These are phyloP conservation scores for Saccharomycopsis guyanensis DNA, from an alignment of 805 yeast genomes.

Conservation along the genomic window DNA sequence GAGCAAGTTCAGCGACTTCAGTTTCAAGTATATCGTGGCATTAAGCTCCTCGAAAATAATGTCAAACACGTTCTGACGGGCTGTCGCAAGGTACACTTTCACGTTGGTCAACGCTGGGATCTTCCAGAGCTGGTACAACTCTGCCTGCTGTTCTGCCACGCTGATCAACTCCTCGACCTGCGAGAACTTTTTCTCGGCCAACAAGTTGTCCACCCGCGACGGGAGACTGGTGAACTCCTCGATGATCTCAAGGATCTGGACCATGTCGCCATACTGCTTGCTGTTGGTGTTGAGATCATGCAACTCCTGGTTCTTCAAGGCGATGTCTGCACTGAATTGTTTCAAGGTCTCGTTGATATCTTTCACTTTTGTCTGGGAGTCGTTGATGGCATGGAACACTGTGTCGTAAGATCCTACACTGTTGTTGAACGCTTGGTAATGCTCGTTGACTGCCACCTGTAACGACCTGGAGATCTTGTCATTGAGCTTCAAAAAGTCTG, in stretches of 20 bases:
- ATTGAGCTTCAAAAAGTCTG: constrained; percentile 59
- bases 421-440: constrained; percentile 77
- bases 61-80: constrained; percentile 56
- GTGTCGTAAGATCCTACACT: constrained; percentile 78
- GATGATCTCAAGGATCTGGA: constrained; percentile 62
- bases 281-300: constrained; percentile 60
- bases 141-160: constrained; percentile 38
- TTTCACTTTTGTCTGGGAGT: constrained; percentile 53
- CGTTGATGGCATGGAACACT: constrained; percentile 53
- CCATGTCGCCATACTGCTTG: constrained; percentile 54
- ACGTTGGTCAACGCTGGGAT: constrained; percentile 46
- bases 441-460: constrained; percentile 66
- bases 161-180: constrained; percentile 53
- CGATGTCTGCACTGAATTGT: constrained; percentile 42
- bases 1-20: constrained; percentile 16
- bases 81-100: constrained; percentile 45
- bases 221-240: constrained; percentile 54
- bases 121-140: constrained; percentile 47
- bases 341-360: constrained; percentile 42
- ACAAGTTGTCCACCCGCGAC: constrained; percentile 52
- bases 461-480: constrained; percentile 49
- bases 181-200: constrained; percentile 64
- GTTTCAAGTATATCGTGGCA: constrained; percentile 51
- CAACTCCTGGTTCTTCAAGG: constrained; percentile 47
- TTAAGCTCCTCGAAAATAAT: constrained; percentile 71